These are phyloP conservation scores for Asterionellopsis glacialis DNA, from an alignment of 108 stramenopile genomes.

Conservation along the genomic window DNA sequence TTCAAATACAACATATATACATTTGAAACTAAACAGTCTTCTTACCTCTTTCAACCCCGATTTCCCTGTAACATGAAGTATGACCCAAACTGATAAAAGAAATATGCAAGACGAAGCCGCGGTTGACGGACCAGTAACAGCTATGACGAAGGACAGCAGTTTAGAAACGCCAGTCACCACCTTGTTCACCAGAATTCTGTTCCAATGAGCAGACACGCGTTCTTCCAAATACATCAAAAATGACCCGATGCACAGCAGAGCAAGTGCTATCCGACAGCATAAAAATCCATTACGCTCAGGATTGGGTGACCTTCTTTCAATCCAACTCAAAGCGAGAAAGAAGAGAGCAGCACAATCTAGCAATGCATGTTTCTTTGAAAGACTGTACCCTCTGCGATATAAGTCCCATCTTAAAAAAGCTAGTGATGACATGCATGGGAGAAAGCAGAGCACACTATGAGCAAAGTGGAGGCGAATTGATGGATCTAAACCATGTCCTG, in stretches of 20 bases:
- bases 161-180: constrained; percentile 18
- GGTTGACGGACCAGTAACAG: constrained; percentile 75
- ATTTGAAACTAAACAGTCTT: too few species aligned
- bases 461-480: constrained; percentile 65
- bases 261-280: constrained; percentile 32
- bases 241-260: too few species aligned
- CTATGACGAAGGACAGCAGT: constrained; percentile 54
- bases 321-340: constrained; percentile 55
- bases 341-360: constrained; percentile 37
- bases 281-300: constrained; percentile 51
- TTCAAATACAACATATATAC: too few species aligned
- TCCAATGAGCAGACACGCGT: too few species aligned
- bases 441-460: constrained; percentile 53
- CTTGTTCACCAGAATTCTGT: constrained; percentile 4
- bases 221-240: too few species aligned
- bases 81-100: constrained; percentile 43
- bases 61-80: constrained; percentile 35
- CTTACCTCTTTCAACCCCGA: constrained; percentile 14
- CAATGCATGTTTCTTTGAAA: constrained; percentile 11
- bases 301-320: constrained; percentile 60
- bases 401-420: constrained; percentile 29
- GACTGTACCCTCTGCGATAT: constrained; percentile 8
- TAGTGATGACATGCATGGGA: constrained; percentile 43
- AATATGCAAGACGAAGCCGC: constrained; percentile 49
- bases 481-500: constrained; percentile 80